Conservation (phyloP, 306 rosid species). For the Rubus idaeus region DNA sequence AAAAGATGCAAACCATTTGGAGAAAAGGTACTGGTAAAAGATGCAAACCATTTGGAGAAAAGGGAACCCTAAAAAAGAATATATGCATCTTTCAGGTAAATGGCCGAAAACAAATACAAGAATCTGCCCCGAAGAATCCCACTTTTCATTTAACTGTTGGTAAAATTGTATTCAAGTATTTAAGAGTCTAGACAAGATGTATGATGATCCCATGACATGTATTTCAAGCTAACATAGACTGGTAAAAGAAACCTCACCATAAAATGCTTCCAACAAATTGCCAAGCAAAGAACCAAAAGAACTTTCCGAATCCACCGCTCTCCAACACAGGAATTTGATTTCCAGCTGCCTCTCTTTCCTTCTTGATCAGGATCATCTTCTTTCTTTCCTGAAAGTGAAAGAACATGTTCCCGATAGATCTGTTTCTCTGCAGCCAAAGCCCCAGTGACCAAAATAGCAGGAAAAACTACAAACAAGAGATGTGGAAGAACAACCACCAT, state of each 20-base stretch:
- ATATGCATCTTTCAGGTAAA: not conserved
- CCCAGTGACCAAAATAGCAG: slow-evolving; percentile 53
- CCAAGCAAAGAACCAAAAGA: slow-evolving; percentile 58
- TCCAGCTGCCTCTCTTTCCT: slow-evolving; percentile 26
- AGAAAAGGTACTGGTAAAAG: no score
- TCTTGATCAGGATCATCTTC: slow-evolving; percentile 58
- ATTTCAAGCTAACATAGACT: slow-evolving; percentile 4
- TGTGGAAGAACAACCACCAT: slow-evolving; percentile 91
- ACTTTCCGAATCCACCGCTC: slow-evolving; percentile 58
- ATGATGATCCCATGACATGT: not conserved
- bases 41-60: not conserved
- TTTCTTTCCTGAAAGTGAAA: slow-evolving; percentile 63
- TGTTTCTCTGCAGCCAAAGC: slow-evolving; percentile 68
- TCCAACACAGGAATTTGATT: slow-evolving; percentile 34
- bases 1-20: not conserved
- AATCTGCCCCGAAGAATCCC: no score
- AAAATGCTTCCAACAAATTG: slow-evolving; percentile 76
- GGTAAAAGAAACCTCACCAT: slow-evolving; percentile 50
- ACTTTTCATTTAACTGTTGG: no score
- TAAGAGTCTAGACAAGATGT: not conserved
- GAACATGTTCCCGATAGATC: slow-evolving; percentile 46
- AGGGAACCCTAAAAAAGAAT: not conserved
- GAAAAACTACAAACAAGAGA: slow-evolving; percentile 65
- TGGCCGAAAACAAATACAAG: no score
- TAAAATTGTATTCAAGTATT: not conserved